phyloP scores from a whole-genome alignment of 352 stramenopile genomes.

The Plasmopara halstedii region DNA sequence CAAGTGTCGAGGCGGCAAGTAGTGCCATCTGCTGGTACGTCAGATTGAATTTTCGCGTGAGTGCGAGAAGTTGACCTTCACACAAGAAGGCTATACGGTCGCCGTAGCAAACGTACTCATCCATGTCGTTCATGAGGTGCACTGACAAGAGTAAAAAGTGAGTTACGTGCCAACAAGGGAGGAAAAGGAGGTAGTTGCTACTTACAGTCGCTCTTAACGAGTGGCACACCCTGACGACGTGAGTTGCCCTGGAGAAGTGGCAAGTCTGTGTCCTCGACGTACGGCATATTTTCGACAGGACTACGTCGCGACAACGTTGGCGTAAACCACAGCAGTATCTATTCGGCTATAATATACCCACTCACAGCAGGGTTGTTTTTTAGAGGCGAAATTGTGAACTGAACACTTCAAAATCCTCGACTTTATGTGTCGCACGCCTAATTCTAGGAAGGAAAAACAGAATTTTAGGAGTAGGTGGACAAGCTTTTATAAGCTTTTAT shows the following conservation, averaged over 20 bases:
- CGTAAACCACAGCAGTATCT: too few species aligned
- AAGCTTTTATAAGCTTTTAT: too few species aligned
- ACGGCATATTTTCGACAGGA: slow-evolving; percentile 16
- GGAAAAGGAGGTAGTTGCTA: neutral
- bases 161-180: slow-evolving; percentile 2
- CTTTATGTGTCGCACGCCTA: too few species aligned
- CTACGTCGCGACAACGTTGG: slow-evolving; percentile 20
- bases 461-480: too few species aligned
- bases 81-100: slow-evolving; percentile 65
- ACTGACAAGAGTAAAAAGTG: slow-evolving; percentile 3
- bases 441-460: too few species aligned
- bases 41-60: slow-evolving; percentile 71
- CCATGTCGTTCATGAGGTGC: slow-evolving; percentile 13
- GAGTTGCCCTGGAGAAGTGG: slow-evolving; percentile 20
- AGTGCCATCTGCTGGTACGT: slow-evolving; percentile 68
- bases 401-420: too few species aligned
- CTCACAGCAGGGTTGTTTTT: too few species aligned
- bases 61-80: slow-evolving; percentile 58
- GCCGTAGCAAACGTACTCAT: slow-evolving; percentile 72
- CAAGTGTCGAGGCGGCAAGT: slow-evolving; percentile 40
- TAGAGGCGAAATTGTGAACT: too few species aligned
- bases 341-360: too few species aligned
- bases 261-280: slow-evolving; percentile 13
- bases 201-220: slow-evolving; percentile 20
- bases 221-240: slow-evolving; percentile 7